A percentile compares a stretch with the other conserved stretches of the same genome.
Evolutionary conservation across 2,329 filamentous ascomycete species (phyloP).

Genomic region (Botrytis pseudocinerea): DNA sequence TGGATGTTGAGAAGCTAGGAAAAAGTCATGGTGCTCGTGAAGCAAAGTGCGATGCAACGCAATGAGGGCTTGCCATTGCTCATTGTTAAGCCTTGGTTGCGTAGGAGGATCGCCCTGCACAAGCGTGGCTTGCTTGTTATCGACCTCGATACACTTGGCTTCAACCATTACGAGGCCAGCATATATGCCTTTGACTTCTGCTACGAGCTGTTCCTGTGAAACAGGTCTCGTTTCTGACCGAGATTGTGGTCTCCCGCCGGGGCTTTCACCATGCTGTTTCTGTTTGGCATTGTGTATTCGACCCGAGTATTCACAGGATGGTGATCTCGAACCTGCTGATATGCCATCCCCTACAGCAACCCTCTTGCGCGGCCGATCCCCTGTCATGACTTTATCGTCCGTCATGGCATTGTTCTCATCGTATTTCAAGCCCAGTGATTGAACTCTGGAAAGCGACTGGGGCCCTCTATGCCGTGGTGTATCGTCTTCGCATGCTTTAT

Average conservation of each 20-base stretch:
- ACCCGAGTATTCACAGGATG: conserved; percentile 30
- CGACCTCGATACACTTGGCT: conserved; percentile 84
- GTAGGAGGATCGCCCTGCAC: no score
- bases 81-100: no score
- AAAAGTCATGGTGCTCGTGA: conserved; percentile 82
- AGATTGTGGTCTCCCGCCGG: conserved; percentile 9
- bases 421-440: conserved; percentile 30
- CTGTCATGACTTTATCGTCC: conserved; percentile 29
- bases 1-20: conserved; percentile 83
- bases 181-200: conserved; percentile 59
- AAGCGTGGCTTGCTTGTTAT: no score
- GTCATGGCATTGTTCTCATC: conserved; percentile 29
- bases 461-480: no score
- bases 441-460: conserved; percentile 29
- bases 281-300: conserved; percentile 28
- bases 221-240: conserved; percentile 47
- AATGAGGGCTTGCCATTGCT: conserved; percentile 84
- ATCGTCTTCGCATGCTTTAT: no score
- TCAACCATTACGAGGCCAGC: conserved; percentile 80
- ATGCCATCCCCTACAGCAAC: conserved; percentile 36
- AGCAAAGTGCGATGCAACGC: conserved; percentile 77
- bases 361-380: conserved; percentile 34
- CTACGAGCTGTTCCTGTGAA: conserved; percentile 36
- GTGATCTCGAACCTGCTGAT: conserved; percentile 32
- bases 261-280: conserved; percentile 23